Percentiles rank a stretch among this genome's conserved stretches.
phyloP scores from a whole-genome alignment of 1,284 basidiomycete genomes.

The Moniliophthora roreri region DNA sequence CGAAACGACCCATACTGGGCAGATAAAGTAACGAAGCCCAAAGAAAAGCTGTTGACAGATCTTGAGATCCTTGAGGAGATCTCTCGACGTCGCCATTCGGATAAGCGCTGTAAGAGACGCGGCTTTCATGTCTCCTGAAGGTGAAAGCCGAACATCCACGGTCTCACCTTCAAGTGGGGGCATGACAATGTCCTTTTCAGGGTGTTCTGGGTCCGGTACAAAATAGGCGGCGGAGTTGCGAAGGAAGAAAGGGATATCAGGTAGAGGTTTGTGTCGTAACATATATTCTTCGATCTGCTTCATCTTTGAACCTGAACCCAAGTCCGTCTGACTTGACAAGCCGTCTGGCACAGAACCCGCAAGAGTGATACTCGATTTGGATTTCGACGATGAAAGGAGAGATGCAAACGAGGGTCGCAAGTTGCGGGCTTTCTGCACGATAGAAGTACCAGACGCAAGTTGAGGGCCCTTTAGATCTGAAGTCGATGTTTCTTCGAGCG shows the following conservation, averaged over 20 bases:
- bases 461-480: not conserved
- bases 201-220: conserved; percentile 24
- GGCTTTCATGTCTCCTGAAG: conserved; percentile 26
- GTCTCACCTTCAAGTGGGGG: conserved; percentile 25
- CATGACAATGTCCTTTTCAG: conserved; percentile 28
- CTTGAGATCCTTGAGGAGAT: conserved; percentile 33
- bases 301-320: not conserved
- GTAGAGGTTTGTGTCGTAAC: not conserved
- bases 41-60: conserved; percentile 65
- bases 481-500: too few relatives aligned
- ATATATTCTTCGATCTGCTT: not conserved
- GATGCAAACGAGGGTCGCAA: not conserved
- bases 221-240: conserved; percentile 30
- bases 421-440: not conserved
- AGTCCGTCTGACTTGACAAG: not conserved
- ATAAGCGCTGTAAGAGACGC: conserved; percentile 47
- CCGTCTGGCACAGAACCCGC: not conserved
- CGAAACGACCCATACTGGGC: conserved; percentile 53
- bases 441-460: not conserved
- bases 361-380: not conserved
- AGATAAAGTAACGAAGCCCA: conserved; percentile 75
- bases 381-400: not conserved
- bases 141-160: conserved; percentile 24
- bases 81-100: conserved; percentile 44
- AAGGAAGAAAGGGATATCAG: conserved; percentile 20